Evolutionary conservation across 2,329 filamentous ascomycete genomes (phyloP), one percentile per base, ranked within the genome.

Genomic region (Thermoascus crustaceus): DNA sequence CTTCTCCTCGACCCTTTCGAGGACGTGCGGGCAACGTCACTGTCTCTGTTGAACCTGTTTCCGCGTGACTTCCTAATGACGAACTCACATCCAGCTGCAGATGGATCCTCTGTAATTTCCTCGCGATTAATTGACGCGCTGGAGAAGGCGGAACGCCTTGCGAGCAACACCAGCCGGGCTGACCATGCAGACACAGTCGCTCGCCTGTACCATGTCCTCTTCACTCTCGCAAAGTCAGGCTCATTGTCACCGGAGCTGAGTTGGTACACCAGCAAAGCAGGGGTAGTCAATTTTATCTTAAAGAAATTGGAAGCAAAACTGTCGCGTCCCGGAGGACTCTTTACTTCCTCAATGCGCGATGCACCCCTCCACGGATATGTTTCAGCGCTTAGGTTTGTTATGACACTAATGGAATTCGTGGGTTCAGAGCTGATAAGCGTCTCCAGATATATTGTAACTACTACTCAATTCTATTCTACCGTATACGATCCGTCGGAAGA

Each of bases 181-280:
- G 88, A 96, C 54, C 85, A 94, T 56, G 87, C 88, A 1, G 89
- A 98, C 60, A 89, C 89, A 7, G 80, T 91, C 31, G 89, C 88
- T 21, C 78, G 85, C 35, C 70, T 81, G 2, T 82, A 81, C 41
- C 78, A 83, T 25, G 64, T 94, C 10, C 58, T 86, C 3, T 85
- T 80, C 52, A 66, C 67, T 25, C 75, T 78, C 54, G 66, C 73
- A 9, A 52, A 53, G 11, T 58, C 57, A 2, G 54, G 61, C n/a
- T 35, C 46, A 1, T 18, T 37, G n/a, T 31, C 34, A 16, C 21
- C 13, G 10, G 27, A 32, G 6, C 32, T 24, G 6, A 24, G 32
- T 2, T 63, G 57, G 56, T 60, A 53, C 53, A 35, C 46, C 26
- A 60, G 51, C 0, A 65, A 63, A 35, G 37, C 73, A 4, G 54